Conservation (phyloP, 495 filamentous ascomycete species). For the Trichoderma parareesei region DNA sequence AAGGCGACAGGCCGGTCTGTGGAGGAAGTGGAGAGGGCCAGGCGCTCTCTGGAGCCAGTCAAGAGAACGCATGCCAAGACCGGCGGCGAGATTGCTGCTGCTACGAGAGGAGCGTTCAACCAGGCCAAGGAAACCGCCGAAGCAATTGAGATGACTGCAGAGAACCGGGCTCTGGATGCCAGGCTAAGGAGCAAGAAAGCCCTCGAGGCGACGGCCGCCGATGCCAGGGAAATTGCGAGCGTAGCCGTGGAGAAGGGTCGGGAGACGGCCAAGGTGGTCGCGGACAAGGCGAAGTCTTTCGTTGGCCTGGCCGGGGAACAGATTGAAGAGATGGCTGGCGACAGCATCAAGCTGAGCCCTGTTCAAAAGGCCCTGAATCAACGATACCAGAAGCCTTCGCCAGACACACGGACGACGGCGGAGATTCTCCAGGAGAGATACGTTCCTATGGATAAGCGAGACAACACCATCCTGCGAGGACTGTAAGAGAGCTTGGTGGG, state of each 20-base stretch:
- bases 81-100: constrained; percentile 20
- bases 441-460: constrained; percentile 31
- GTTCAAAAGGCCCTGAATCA: constrained; percentile 39
- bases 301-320: constrained; percentile 23
- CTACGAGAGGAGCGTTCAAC: constrained; percentile 24
- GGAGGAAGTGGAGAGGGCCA: constrained; percentile 16
- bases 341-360: constrained; percentile 24
- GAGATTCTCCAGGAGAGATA: constrained; percentile 42
- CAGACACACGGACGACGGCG: constrained; percentile 31
- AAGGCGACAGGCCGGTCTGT: constrained; percentile 17
- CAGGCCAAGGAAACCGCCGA: constrained; percentile 22
- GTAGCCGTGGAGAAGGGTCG: constrained; percentile 26
- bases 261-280: constrained; percentile 11
- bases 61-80: constrained; percentile 22
- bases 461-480: constrained; percentile 28
- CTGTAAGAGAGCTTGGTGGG: constrained; percentile 18
- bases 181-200: constrained; percentile 9
- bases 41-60: constrained; percentile 11
- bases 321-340: constrained; percentile 21
- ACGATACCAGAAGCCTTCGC: constrained; percentile 33
- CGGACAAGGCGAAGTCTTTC: constrained; percentile 14
- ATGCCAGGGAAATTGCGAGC: constrained; percentile 24
- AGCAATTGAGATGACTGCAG: constrained; percentile 19
- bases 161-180: constrained; percentile 9
- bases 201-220: constrained; percentile 15